These are phyloP conservation scores for Phoenix roebelenii DNA, from an alignment of 176 grass and related monocot species.

Conservation along the genomic window DNA sequence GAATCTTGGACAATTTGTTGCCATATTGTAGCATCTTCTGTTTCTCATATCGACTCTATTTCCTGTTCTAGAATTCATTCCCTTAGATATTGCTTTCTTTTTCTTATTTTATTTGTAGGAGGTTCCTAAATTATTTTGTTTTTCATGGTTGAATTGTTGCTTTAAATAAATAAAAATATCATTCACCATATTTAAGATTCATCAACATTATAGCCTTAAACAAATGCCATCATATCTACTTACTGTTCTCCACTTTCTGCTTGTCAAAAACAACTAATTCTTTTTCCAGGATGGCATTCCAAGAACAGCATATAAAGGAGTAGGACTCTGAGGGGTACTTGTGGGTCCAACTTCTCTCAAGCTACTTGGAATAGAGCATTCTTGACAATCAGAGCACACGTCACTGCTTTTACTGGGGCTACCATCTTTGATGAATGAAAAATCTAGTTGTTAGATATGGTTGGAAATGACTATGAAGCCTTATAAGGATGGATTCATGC, in stretches of 20 bases:
- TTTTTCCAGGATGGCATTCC: slow-evolving; percentile 71
- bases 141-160: background rate
- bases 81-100: too few relatives aligned
- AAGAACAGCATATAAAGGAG: slow-evolving; percentile 87
- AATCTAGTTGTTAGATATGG: too few relatives aligned
- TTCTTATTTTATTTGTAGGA: too few relatives aligned
- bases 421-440: too few relatives aligned
- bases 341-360: slow-evolving; percentile 46
- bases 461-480: too few relatives aligned
- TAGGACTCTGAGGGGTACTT: slow-evolving; percentile 38
- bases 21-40: too few relatives aligned
- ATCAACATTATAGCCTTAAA: background rate
- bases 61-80: too few relatives aligned
- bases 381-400: background rate
- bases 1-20: too few relatives aligned
- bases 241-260: background rate
- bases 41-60: too few relatives aligned
- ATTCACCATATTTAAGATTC: background rate
- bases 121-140: too few relatives aligned
- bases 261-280: background rate
- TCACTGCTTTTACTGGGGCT: too few relatives aligned
- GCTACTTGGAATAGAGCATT: slow-evolving; percentile 40
- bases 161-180: background rate
- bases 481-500: too few relatives aligned
- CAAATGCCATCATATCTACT: background rate